These are phyloP conservation scores for Cucumis hystrix DNA, from an alignment of 306 rosid species.

Conservation along the genomic window DNA sequence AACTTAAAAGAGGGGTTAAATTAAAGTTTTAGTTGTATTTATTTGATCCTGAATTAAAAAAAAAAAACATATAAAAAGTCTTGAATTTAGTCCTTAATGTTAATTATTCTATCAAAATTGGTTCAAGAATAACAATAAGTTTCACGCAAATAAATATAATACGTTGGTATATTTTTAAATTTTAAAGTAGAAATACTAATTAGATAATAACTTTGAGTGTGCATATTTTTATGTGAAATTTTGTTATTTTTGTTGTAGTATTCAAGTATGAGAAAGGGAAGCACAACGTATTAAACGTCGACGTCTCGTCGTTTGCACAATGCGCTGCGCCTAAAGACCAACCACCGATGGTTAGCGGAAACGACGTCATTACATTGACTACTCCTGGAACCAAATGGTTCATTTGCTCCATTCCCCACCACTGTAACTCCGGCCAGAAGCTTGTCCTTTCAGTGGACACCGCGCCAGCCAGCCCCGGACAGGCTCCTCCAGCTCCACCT, in stretches of 20 bases:
- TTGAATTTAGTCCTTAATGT: too few relatives aligned
- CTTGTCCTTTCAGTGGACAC: background rate
- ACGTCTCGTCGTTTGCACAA: background rate
- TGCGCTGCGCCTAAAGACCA: background rate
- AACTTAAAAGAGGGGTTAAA: too few relatives aligned
- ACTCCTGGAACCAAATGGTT: background rate
- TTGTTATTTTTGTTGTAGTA: background rate
- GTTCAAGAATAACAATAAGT: too few relatives aligned
- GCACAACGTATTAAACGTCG: background rate
- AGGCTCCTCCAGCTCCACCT: background rate
- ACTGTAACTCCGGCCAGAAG: background rate
- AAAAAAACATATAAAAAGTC: too few relatives aligned
- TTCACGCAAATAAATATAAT: too few relatives aligned
- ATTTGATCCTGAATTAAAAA: too few relatives aligned
- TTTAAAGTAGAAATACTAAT: too few relatives aligned
- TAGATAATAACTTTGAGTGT: too few relatives aligned
- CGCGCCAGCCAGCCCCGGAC: background rate
- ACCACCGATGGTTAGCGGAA: background rate
- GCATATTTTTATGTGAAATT: too few relatives aligned
- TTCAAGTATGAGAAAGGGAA: background rate
- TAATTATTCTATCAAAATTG: too few relatives aligned
- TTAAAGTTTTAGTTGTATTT: too few relatives aligned
- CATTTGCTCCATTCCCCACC: background rate
- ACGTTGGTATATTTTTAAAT: too few relatives aligned
- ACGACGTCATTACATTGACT: background rate